phyloP scores from a whole-genome alignment of 1,284 basidiomycete genomes.

The Ceratobasidium sp. region DNA sequence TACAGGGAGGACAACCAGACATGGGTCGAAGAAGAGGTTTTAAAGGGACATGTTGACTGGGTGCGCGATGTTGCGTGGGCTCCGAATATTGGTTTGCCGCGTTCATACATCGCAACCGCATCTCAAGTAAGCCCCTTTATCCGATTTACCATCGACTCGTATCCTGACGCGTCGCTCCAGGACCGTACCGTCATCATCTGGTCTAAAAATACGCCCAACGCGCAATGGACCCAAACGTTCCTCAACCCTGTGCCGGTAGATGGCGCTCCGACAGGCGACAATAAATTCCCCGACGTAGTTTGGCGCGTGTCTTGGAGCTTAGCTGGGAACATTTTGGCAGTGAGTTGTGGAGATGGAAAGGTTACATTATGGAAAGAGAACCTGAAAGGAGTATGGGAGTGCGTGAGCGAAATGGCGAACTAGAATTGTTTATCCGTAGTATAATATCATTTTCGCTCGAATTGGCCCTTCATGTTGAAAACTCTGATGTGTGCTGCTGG shows the following conservation, averaged over 20 bases:
- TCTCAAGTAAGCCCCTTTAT: conserved; percentile 74
- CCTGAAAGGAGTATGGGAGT: conserved; percentile 94
- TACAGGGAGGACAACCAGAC: conserved; percentile 74
- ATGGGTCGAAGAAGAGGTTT: conserved; percentile 91
- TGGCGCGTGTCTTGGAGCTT: conserved; percentile 99
- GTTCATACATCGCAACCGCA: conserved; percentile 95
- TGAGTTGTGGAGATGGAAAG: conserved; percentile 98
- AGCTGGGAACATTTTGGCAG: conserved; percentile 95
- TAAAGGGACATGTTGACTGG: conserved; percentile 96
- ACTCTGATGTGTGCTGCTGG: no score
- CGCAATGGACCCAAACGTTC: conserved; percentile 87
- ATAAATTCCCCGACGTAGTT: conserved; percentile 94
- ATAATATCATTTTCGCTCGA: no score
- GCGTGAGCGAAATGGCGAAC: conserved; percentile 92
- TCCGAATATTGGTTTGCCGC: conserved; percentile 94
- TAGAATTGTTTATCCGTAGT: conserved; percentile 56
- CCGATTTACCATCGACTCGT: neutral
- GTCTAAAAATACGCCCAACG: conserved; percentile 85
- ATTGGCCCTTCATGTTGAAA: no score
- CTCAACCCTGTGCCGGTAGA: conserved; percentile 72
- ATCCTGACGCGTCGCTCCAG: conserved; percentile 55
- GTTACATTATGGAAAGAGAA: conserved; percentile 99
- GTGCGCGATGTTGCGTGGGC: conserved; percentile 98
- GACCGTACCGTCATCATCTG: conserved; percentile 95
- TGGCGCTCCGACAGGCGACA: conserved; percentile 56